Evolutionary conservation across 306 rosid genomes (phyloP).

Genomic region (Lithocarpus polystachyus): DNA sequence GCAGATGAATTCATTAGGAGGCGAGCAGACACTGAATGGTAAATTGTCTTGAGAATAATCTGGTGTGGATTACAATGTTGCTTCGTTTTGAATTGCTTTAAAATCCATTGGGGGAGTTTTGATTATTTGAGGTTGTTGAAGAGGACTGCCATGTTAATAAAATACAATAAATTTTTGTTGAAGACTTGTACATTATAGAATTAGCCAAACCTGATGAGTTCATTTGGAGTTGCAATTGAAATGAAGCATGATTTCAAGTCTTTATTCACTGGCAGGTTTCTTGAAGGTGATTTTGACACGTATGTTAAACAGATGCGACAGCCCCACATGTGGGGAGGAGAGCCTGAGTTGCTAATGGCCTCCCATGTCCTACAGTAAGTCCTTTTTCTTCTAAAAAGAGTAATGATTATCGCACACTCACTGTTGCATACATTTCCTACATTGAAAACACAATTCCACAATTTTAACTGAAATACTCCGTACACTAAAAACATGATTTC

Average conservation of each 20-base stretch:
- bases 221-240: not conserved
- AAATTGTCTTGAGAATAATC: conserved; percentile 12
- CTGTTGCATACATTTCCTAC: too few species aligned
- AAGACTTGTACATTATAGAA: not conserved
- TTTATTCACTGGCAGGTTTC: conserved; percentile 51
- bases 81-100: not conserved
- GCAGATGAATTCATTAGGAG: conserved; percentile 78
- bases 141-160: not conserved
- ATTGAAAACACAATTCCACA: too few species aligned
- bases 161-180: not conserved
- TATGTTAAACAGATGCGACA: conserved; percentile 69
- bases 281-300: conserved; percentile 72
- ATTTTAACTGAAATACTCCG: too few species aligned
- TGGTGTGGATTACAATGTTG: not conserved
- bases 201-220: not conserved
- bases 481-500: too few species aligned
- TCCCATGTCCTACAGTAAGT: conserved; percentile 73
- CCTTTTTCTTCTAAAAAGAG: not conserved
- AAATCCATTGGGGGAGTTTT: not conserved
- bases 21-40: conserved; percentile 67
- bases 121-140: not conserved
- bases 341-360: conserved; percentile 86
- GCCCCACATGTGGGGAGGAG: conserved; percentile 82
- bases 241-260: not conserved
- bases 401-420: too few species aligned